A percentile compares a stretch with the other conserved stretches of the same genome.
Evolutionary conservation across 352 stramenopile genomes (phyloP).

Genomic region (Globisporangium nagaii): DNA sequence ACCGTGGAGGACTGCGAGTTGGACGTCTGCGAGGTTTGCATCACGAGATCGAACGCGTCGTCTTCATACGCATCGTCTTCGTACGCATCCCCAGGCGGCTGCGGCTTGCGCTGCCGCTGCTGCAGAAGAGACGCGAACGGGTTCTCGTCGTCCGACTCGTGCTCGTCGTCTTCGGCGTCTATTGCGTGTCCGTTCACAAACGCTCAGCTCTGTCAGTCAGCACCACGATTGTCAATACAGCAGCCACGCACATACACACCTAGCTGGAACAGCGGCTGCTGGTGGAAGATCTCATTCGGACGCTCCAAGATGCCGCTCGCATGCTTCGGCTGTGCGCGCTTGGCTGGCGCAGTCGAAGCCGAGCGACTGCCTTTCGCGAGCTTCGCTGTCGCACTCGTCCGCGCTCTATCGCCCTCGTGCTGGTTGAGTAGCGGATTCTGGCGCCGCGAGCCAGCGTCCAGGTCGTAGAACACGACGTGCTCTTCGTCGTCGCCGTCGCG

Average conservation of each 20-base stretch:
- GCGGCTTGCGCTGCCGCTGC: conserved; percentile 5
- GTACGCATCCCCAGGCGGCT: background rate
- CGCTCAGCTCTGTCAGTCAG: background rate
- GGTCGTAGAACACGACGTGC: conserved; percentile 56
- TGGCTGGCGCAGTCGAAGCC: background rate
- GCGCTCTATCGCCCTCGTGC: background rate
- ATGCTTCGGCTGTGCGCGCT: background rate
- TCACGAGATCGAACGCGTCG: background rate
- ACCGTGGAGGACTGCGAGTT: background rate
- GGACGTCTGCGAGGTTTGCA: background rate
- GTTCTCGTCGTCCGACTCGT: conserved; percentile 32
- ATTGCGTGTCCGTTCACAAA: background rate
- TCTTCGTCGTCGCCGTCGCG: conserved; percentile 32
- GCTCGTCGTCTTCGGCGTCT: conserved; percentile 21
- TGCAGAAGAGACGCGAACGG: conserved; percentile 61
- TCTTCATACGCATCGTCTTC: background rate
- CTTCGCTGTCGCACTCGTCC: background rate
- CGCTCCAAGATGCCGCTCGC: conserved; percentile 13
- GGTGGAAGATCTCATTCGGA: conserved; percentile 39
- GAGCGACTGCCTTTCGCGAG: background rate
- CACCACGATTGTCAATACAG: background rate
- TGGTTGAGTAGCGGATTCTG: conserved; percentile 17
- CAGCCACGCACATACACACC: conserved; percentile 16
- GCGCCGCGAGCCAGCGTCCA: conserved; percentile 27
- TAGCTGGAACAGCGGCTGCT: conserved; percentile 29